A percentile compares a stretch with the other conserved stretches of the same genome.
These are phyloP conservation scores for Fusarium liriodendri DNA, from an alignment of 2,329 filamentous ascomycete genomes.

Conservation along the genomic window DNA sequence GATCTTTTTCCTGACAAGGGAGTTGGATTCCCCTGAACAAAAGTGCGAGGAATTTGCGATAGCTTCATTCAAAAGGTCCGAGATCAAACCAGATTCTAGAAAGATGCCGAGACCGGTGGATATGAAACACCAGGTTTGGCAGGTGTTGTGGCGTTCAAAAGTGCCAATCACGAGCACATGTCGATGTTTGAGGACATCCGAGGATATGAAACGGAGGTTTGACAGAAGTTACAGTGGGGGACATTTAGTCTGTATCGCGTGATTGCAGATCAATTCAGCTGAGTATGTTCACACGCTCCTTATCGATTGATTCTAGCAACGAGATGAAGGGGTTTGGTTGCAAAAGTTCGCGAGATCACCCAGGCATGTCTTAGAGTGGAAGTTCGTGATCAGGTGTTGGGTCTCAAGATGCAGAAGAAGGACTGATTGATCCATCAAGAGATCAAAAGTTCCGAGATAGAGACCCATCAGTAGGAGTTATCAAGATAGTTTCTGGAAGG, in stretches of 20 bases:
- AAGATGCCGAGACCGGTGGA: not conserved
- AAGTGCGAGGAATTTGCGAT: not conserved
- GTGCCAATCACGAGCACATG: slow-evolving; percentile 30
- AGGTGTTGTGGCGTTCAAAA: slow-evolving; percentile 17
- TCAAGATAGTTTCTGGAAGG: not conserved
- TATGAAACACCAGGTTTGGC: not conserved
- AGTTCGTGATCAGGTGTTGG: not conserved
- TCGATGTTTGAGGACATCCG: not conserved
- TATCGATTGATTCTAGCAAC: not conserved
- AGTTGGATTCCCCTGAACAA: slow-evolving; percentile 35
- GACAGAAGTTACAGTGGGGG: slow-evolving; percentile 6
- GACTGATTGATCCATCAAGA: not conserved
- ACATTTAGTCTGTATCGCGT: slow-evolving; percentile 9
- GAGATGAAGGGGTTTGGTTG: not conserved
- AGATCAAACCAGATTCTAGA: not conserved
- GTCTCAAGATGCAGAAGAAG: not conserved
- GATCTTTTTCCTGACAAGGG: slow-evolving; percentile 31
- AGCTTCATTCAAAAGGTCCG: slow-evolving; percentile 26
- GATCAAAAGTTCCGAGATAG: not conserved
- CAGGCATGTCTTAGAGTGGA: not conserved
- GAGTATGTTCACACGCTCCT: not conserved
- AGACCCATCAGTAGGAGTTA: not conserved
- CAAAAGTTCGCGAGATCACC: not conserved
- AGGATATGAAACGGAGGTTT: slow-evolving; percentile 1
- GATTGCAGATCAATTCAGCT: slow-evolving; percentile 17